phyloP scores from a whole-genome alignment of 2,329 filamentous ascomycete genomes.

The Ophiocordyceps unilateralis region DNA sequence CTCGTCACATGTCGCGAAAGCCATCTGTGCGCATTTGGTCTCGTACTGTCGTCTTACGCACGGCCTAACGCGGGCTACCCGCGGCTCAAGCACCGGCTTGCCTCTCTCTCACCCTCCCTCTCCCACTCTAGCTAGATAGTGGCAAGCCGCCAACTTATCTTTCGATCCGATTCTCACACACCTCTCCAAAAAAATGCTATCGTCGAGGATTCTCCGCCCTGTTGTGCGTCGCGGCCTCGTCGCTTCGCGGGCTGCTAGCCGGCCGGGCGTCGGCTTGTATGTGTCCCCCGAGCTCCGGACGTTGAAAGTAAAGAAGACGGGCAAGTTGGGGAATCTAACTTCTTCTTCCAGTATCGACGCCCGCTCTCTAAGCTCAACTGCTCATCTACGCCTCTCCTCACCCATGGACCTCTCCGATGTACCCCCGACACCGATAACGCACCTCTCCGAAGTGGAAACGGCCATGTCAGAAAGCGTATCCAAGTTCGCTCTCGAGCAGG shows the following conservation, averaged over 20 bases:
- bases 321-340: too few species aligned
- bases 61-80: background rate
- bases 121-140: background rate
- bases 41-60: background rate
- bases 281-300: background rate
- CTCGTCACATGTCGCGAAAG: background rate
- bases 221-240: slow-evolving; percentile 24
- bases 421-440: slow-evolving; percentile 80
- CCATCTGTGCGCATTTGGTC: background rate
- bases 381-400: slow-evolving; percentile 25
- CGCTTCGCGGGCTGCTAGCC: background rate
- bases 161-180: background rate
- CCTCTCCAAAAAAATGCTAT: background rate
- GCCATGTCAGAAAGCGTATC: slow-evolving; percentile 81
- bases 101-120: background rate
- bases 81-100: background rate
- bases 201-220: slow-evolving; percentile 31
- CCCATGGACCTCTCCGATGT: slow-evolving; percentile 52
- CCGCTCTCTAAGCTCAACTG: background rate
- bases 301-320: too few species aligned
- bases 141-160: background rate
- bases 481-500: slow-evolving; percentile 78
- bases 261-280: background rate
- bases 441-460: slow-evolving; percentile 75
- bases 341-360: background rate